A percentile compares a stretch with the other conserved stretches of the same genome.
phyloP scores from a whole-genome alignment of 768 basidiomycete genomes.

The Auricularia sp. region DNA sequence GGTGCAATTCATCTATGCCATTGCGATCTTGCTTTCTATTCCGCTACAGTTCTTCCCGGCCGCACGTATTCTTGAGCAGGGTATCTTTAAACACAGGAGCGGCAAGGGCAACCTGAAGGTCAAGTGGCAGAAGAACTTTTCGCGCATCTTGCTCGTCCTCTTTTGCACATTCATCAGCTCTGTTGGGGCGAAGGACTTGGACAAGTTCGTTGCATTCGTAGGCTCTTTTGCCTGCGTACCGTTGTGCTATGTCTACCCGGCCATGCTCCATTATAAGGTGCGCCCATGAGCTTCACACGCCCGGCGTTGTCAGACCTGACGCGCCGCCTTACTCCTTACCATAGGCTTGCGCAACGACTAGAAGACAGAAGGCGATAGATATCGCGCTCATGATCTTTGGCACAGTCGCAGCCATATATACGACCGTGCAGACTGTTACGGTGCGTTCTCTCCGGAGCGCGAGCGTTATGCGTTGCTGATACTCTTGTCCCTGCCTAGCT shows the following conservation, averaged over 20 bases:
- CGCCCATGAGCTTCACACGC: too few relatives aligned
- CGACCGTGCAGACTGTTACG: slow-evolving; percentile 66
- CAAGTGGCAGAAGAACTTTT: slow-evolving; percentile 88
- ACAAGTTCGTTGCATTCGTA: slow-evolving; percentile 91
- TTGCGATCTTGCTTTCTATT: slow-evolving; percentile 85
- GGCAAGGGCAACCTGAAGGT: slow-evolving; percentile 73
- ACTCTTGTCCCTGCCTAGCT: slow-evolving; percentile 1
- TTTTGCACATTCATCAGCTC: slow-evolving; percentile 75
- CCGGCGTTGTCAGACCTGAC: too few relatives aligned
- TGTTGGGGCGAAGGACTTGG: slow-evolving; percentile 77
- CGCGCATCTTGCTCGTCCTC: slow-evolving; percentile 42
- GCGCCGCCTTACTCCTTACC: too few relatives aligned
- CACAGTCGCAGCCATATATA: slow-evolving; percentile 58
- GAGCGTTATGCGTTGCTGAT: too few relatives aligned
- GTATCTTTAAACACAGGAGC: slow-evolving; percentile 66
- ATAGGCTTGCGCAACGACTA: slow-evolving; percentile 61
- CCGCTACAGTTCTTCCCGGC: slow-evolving; percentile 98
- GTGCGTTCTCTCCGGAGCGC: slow-evolving; percentile 25
- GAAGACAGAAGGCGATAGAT: slow-evolving; percentile 54
- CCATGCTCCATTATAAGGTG: slow-evolving; percentile 75
- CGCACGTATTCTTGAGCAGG: slow-evolving; percentile 93
- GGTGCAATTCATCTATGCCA: slow-evolving; percentile 81
- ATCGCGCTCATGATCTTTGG: slow-evolving; percentile 71
- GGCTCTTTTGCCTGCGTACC: slow-evolving; percentile 94
- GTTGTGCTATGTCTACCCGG: slow-evolving; percentile 87